phyloP scores from a whole-genome alignment of 2,329 filamentous ascomycete species.

The Aspergillus pseudoterreus region DNA sequence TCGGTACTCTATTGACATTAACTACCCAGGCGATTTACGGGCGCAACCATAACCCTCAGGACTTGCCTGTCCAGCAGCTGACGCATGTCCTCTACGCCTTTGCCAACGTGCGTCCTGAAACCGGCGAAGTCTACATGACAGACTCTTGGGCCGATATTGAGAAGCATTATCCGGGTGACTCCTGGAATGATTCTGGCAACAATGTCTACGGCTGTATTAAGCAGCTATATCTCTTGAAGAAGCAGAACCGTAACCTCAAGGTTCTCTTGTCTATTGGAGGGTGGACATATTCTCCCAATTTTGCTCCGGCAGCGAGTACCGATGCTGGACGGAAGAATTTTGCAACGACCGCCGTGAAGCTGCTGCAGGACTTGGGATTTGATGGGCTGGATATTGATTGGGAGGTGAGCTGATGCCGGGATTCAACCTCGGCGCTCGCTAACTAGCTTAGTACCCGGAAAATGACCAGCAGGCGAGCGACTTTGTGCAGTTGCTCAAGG shows the following conservation, averaged over 20 bases:
- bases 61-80: slow-evolving; percentile 74
- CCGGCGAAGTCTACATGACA: slow-evolving; percentile 73
- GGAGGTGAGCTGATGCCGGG: slow-evolving; percentile 22
- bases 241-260: slow-evolving; percentile 72
- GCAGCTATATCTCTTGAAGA: slow-evolving; percentile 72
- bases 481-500: slow-evolving; percentile 33
- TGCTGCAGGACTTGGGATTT: slow-evolving; percentile 76
- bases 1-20: neutral
- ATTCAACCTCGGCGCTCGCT: neutral
- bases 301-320: slow-evolving; percentile 61
- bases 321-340: slow-evolving; percentile 59
- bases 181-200: slow-evolving; percentile 61
- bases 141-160: slow-evolving; percentile 67
- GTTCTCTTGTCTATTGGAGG: slow-evolving; percentile 79
- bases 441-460: slow-evolving; percentile 26
- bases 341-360: slow-evolving; percentile 63
- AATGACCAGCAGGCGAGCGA: slow-evolving; percentile 31
- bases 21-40: slow-evolving; percentile 70
- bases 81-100: slow-evolving; percentile 92
- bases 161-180: slow-evolving; percentile 67
- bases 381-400: slow-evolving; percentile 44
- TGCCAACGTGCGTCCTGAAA: slow-evolving; percentile 75
- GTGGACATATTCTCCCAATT: slow-evolving; percentile 76
- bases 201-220: slow-evolving; percentile 77
- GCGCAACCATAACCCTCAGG: slow-evolving; percentile 78